These are phyloP conservation scores for Tuber umbilicatum DNA, from an alignment of 495 filamentous ascomycete genomes.

Conservation along the genomic window DNA sequence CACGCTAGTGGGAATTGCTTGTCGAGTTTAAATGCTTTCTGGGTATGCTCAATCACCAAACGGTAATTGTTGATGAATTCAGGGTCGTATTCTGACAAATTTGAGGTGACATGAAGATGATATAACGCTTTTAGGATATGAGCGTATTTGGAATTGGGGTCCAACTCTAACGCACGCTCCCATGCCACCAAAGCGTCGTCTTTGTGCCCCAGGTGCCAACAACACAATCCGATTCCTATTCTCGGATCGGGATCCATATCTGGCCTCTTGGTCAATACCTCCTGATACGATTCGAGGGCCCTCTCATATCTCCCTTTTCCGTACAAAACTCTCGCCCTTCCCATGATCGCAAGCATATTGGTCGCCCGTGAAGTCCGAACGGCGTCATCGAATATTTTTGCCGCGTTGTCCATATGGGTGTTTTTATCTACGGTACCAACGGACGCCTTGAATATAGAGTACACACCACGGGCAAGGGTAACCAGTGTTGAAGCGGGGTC, in stretches of 20 bases:
- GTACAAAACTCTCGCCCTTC: constrained; percentile 75
- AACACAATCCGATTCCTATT: constrained; percentile 89
- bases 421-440: constrained; percentile 64
- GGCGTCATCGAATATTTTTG: constrained; percentile 90
- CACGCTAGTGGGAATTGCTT: constrained; percentile 87
- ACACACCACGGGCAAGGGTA: constrained; percentile 83
- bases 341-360: constrained; percentile 85
- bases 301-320: constrained; percentile 76
- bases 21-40: constrained; percentile 90
- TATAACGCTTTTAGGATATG: constrained; percentile 84
- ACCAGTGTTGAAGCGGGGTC: constrained; percentile 84
- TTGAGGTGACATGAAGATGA: constrained; percentile 72
- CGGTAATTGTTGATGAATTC: constrained; percentile 76
- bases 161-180: constrained; percentile 77
- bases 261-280: constrained; percentile 73
- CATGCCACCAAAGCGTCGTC: constrained; percentile 84
- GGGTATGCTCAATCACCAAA: constrained; percentile 89
- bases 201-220: constrained; percentile 90
- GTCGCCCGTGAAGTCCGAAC: constrained; percentile 71
- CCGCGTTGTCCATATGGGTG: constrained; percentile 70
- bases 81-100: constrained; percentile 51
- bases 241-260: constrained; percentile 89
- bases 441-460: constrained; percentile 80
- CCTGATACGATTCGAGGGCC: constrained; percentile 76
- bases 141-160: constrained; percentile 81